Evolutionary conservation across 306 rosid genomes (phyloP).

Genomic region (Leucaena leucocephala): DNA sequence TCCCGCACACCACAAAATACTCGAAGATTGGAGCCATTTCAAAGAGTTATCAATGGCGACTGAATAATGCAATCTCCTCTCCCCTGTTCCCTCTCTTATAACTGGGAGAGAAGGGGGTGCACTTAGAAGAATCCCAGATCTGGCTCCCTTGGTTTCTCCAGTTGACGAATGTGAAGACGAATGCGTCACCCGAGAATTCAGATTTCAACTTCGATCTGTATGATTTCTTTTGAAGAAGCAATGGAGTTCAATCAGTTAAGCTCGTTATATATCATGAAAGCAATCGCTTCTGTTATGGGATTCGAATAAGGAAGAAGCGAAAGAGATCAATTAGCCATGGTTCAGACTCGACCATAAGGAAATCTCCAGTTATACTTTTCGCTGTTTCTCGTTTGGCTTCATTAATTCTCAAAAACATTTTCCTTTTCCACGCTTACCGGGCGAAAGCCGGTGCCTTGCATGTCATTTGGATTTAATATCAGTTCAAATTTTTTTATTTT

Average conservation of each 20-base stretch:
- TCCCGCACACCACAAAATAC: slow-evolving; percentile 93
- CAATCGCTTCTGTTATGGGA: slow-evolving; percentile 3
- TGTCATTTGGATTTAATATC: background rate
- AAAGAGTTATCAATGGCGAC: slow-evolving; percentile 30
- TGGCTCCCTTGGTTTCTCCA: slow-evolving; percentile 24
- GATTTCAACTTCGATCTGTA: slow-evolving; percentile 30
- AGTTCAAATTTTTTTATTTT: too few relatives aligned
- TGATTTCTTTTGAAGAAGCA: slow-evolving; percentile 8
- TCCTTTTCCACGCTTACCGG: background rate
- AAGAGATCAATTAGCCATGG: background rate
- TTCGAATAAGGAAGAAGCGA: background rate
- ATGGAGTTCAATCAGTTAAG: slow-evolving; percentile 10
- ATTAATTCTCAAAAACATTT: background rate
- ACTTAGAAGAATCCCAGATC: slow-evolving; percentile 34
- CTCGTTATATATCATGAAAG: background rate
- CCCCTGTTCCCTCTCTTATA: slow-evolving; percentile 48
- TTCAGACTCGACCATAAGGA: background rate
- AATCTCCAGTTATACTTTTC: background rate
- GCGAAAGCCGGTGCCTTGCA: background rate
- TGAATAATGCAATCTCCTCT: slow-evolving; percentile 37
- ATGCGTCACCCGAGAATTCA: background rate
- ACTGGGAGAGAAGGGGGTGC: slow-evolving; percentile 44
- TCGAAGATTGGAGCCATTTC: slow-evolving; percentile 93
- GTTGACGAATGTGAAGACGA: slow-evolving; percentile 29
- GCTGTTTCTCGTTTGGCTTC: background rate